Evolutionary conservation across 768 basidiomycete species (phyloP), one percentile per base, ranked within the genome.

Genomic region (Tylopilus sp.): DNA sequence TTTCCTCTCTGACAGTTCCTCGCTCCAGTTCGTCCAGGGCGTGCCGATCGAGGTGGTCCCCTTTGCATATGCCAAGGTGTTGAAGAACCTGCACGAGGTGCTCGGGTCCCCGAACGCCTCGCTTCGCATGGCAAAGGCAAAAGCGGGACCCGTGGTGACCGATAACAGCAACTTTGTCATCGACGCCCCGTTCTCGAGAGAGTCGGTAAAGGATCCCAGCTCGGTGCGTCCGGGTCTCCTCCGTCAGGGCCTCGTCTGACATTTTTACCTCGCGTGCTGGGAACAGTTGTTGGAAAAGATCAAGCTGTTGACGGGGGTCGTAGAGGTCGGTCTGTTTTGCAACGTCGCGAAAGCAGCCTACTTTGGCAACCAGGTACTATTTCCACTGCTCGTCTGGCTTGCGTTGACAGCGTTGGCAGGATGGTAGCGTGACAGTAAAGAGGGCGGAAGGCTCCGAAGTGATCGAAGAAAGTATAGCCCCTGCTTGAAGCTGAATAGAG

Each of bases 271-370:
- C n/a, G n/a, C n/a, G n/a, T n/a, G 26, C 19, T 12, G 14, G 31
- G 45, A 26, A 13, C 65, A 95, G 90, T 77, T 98, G 17, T 74
- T 96, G 74, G 70, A 76, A 16, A 76, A 79, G 55, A 87, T 98
- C 65, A 98, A 98, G 76, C 82, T 96, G 80, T 78, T 98, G 54
- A 98, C 96, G 4, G 97, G 97, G 42, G 92, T 98, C 22, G 92
- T 98, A n/a, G 97, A 99, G 70, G 97, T 98, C 30, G 97, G 97
- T 1, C 71, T 99, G n/a, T 98, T 99, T 75, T 94, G 92, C 66
- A 77, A 84, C 49, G 86, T 97, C 79, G 94, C 89, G 6, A 82
- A 86, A 66, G 94, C 94, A 1, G 96, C 95, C n/a, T 98, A 98
- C 76, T 99, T 98, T 70, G 92, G 92, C 19, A 93, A 93, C 59